These are phyloP conservation scores for Schizochytrium sp. DNA, from an alignment of 108 stramenopile genomes.

Conservation along the genomic window DNA sequence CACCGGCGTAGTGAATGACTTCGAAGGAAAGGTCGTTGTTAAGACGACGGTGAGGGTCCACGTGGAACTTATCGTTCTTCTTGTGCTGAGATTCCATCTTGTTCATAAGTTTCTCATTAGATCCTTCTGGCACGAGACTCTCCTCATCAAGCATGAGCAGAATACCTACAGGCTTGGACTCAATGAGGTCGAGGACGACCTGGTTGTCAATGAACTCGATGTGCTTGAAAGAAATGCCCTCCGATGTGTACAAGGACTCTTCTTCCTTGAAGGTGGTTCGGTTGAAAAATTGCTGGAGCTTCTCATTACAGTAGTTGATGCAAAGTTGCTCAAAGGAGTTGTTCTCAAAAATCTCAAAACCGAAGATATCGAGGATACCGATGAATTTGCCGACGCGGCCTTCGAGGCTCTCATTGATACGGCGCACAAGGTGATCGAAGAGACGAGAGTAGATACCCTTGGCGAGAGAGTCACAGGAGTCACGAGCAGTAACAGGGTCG, in stretches of 20 bases:
- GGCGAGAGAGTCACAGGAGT: conserved; percentile 92
- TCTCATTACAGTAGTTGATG: conserved; percentile 97
- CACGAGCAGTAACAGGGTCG: conserved; percentile 82
- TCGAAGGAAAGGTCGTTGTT: conserved; percentile 63
- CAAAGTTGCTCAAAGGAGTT: conserved; percentile 92
- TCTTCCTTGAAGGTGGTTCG: conserved; percentile 64
- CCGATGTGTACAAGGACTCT: conserved; percentile 82
- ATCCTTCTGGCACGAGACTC: conserved; percentile 72
- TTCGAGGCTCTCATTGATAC: conserved; percentile 88
- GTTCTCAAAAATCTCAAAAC: conserved; percentile 90
- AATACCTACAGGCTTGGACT: conserved; percentile 75
- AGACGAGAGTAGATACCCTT: conserved; percentile 94
- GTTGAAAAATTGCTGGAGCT: conserved; percentile 85
- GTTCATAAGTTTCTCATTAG: conserved; percentile 69
- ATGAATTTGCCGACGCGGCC: conserved; percentile 78
- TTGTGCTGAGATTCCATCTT: conserved; percentile 71
- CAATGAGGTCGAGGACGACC: conserved; percentile 83
- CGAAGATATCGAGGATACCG: conserved; percentile 96
- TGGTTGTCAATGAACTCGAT: conserved; percentile 87
- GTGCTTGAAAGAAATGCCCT: conserved; percentile 88
- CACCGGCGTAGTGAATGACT: conserved; percentile 71
- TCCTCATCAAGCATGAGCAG: conserved; percentile 71
- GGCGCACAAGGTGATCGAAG: conserved; percentile 90
- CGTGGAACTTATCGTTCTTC: conserved; percentile 70
- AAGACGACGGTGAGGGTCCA: conserved; percentile 47